Base-by-base conservation (phyloP, 768 basidiomycete species). In the Gymnopilus junonius region DNA sequence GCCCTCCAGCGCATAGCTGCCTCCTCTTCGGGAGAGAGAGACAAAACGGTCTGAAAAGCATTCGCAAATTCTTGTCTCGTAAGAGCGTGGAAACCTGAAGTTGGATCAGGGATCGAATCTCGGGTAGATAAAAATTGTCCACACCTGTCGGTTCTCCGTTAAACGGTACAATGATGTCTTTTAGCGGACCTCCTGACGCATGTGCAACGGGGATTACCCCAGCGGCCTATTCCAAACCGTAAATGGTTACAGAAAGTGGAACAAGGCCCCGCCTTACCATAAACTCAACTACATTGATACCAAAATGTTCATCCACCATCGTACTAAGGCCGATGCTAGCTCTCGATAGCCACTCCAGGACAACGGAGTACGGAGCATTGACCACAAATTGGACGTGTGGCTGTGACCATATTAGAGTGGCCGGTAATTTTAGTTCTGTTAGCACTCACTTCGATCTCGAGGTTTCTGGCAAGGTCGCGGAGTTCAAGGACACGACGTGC, bases 231-330 rank as follows among this genome's bases (percentile, higher is more conserved):
- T n/a, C 35, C 29, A 43, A 48, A 23, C 17, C 21, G 23, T 20
- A 23, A 37, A 29, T 40, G 14, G 8, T 42, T 20, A 37, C 23
- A 48, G 21, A 37, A 46, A 17, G n/a, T 17, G 17, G n/a, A 51
- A 21, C n/a, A 46, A 55, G 53, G n/a, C 23, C 4, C 10, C 17
- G 4, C 74, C 85, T 66, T 53, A 93, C 96, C 96, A 99, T 97
- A 69, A 93, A 97, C 74, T 99, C 97, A 8, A 99, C 97, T 37
- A 99, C 84, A 68, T 95, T 97, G 74, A 99, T 99, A 2, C 97
- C 97, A 65, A 99, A 99, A 73, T 99, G 97, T 75, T 99, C 97
- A 71, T 99, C 95, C 0, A 95, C 85, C 97, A 99, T 99, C 14
- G 97, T 97, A 71, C 93, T 96, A 25, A 99, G 73, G 0, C 97